Conservation (phyloP, 257 asterid genomes). For the Salvia rosmarinus region DNA sequence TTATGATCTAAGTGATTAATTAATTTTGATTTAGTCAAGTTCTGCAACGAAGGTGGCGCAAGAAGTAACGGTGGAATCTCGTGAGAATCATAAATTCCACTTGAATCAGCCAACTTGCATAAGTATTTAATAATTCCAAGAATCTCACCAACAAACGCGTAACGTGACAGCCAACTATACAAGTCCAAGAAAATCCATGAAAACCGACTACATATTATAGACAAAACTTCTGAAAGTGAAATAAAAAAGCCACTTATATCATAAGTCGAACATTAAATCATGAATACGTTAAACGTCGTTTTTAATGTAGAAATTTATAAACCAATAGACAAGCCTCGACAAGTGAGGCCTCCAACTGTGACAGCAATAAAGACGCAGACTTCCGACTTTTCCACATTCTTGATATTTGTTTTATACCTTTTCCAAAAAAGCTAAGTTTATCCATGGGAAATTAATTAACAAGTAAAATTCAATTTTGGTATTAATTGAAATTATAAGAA, state of each 20-base stretch:
- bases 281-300: background rate
- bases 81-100: constrained; percentile 31
- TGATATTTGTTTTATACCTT: background rate
- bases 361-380: background rate
- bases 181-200: constrained; percentile 7
- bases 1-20: too few relatives aligned
- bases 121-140: background rate
- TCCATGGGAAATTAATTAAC: background rate
- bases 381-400: constrained; percentile 14
- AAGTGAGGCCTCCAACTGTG: background rate
- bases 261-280: background rate
- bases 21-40: too few relatives aligned
- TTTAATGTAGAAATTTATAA: background rate
- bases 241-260: background rate
- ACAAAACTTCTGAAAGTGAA: background rate
- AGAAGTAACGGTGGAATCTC: constrained; percentile 32
- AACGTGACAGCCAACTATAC: constrained; percentile 23
- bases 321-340: constrained; percentile 8
- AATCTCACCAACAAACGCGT: constrained; percentile 17
- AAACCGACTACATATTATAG: background rate
- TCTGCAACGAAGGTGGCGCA: constrained; percentile 4
- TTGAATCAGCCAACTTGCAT: constrained; percentile 22
- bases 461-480: background rate
- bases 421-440: background rate
- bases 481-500: background rate